Evolutionary conservation across 805 yeast genomes (phyloP), one percentile per base, ranked within the genome.

Genomic region (Ogataea henricii): DNA sequence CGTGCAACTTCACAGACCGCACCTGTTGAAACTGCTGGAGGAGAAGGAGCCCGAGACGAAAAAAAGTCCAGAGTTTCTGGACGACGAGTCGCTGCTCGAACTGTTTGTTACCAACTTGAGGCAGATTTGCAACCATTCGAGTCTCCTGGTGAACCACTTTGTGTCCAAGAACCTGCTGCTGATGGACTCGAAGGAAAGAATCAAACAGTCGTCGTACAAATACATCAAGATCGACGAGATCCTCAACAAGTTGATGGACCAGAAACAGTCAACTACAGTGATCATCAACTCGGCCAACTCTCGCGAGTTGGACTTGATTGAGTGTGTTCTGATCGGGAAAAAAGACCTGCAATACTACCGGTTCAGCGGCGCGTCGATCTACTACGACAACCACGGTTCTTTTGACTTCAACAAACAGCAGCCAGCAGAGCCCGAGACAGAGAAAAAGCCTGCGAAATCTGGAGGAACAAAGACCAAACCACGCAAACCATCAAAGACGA

Each of bases 261-360:
- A 48, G 17, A 51, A 55, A 10, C 48, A 49, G 32, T 35, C 49
- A 2, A 62, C 56, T 21, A 63, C 71, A 12, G 55, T 76, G 3
- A 61, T 74, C 4, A 71, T 87, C 9, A 77, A 83, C 3, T 85
- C 89, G 0, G 75, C 78, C 30, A 78, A 74, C 56, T 74, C 83
- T 18, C 83, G 85, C 59, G 94, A 87, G 59, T 63, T 87, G 52
- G 95, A 90, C 60, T 68, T 90, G 39, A 73, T 90, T 6, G 97
- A 90, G 64, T 87, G 91, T 0, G 72, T 85, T 38, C 60, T 89
- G 12, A 70, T 86, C n/a, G 97, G 96, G 2, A 81, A 87, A 57
- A 71, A 71, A 30, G 62, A 60, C 9, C 65, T 88, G 32, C 75
- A 77, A 51, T 85, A 86, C 59, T 76, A 76, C 50, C 77, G 96